These are phyloP conservation scores for Fusarium secorum DNA, from an alignment of 2,329 filamentous ascomycete species.

Conservation along the genomic window DNA sequence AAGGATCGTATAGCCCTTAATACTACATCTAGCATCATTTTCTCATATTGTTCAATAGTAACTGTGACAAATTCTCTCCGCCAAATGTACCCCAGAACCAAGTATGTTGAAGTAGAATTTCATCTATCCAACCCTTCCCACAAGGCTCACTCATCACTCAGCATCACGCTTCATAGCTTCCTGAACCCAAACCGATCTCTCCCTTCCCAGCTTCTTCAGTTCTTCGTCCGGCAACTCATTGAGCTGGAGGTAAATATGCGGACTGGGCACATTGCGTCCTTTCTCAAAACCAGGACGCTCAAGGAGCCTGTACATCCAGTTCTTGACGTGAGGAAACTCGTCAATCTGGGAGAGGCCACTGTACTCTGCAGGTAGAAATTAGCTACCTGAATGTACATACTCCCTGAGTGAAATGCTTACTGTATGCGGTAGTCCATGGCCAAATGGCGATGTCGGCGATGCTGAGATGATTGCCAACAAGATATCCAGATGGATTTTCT, in stretches of 20 bases:
- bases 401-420: slow-evolving; percentile 45
- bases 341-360: slow-evolving; percentile 62
- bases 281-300: slow-evolving; percentile 76
- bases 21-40: not conserved
- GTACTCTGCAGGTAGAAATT: slow-evolving; percentile 22
- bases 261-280: slow-evolving; percentile 74
- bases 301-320: slow-evolving; percentile 77
- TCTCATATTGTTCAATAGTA: not conserved
- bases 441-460: slow-evolving; percentile 82
- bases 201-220: slow-evolving; percentile 63
- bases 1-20: not conserved
- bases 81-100: not conserved
- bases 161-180: slow-evolving; percentile 72
- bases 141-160: not conserved
- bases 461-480: slow-evolving; percentile 73
- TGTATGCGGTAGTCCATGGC: slow-evolving; percentile 72
- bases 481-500: slow-evolving; percentile 61
- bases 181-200: slow-evolving; percentile 69
- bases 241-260: slow-evolving; percentile 65
- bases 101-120: not conserved
- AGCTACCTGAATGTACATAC: not conserved
- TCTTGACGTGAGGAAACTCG: slow-evolving; percentile 77
- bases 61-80: not conserved
- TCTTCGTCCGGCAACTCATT: slow-evolving; percentile 56
- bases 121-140: not conserved